Base-by-base conservation (phyloP, 2,329 filamentous ascomycete genomes). In the Colletotrichum sansevieriae region DNA sequence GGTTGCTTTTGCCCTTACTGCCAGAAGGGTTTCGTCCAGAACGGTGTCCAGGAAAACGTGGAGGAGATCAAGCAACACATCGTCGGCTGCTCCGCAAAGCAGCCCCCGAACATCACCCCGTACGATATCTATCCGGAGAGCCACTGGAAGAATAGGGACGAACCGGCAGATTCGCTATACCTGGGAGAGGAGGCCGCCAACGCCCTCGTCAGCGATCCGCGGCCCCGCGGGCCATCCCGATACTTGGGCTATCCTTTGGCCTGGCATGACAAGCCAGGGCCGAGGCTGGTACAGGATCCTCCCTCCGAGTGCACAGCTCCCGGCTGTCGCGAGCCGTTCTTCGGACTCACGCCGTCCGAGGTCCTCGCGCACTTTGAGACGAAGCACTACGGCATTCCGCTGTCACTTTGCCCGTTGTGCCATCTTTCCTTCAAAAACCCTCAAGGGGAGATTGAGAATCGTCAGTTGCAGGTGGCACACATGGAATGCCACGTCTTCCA, bases 1-100 rank as follows among this genome's bases (percentile, higher is more conserved):
- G 72, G 62, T 41, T 65, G 66, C 47, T 74, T 71, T 63, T 75
- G 73, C 41, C 71, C 73, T 2, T 75, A 72, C 56, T 75, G 73
- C 63, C 60, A 65, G 18, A 44, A 8, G 13, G 8, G 13, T 18
- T 59, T 69, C 13, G 56, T 65, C 5, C 33, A 47, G 12, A 35
- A 56, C 9, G 51, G 37, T 8, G 29, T 18, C 3, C 55, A 59
- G 15, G 15, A 41, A 15, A 37, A 51, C 3, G 39, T 33, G 11
- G 13, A 57, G 7, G 54, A 59, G 4, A 66, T 65, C 22, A 56
- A 39, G 10, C 35, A 51, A 22, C 70, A 72, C 39, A 63, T 72
- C 13, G 33, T 2, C 2, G 39, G n/a, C 8, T 72, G 70, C 49
- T 18, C 41, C 11, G 4, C 25, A 6, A 57, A 56, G n/a, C 37